Evolutionary conservation across 352 stramenopile species (phyloP).

Genomic region (Pythium vanterpoolii): DNA sequence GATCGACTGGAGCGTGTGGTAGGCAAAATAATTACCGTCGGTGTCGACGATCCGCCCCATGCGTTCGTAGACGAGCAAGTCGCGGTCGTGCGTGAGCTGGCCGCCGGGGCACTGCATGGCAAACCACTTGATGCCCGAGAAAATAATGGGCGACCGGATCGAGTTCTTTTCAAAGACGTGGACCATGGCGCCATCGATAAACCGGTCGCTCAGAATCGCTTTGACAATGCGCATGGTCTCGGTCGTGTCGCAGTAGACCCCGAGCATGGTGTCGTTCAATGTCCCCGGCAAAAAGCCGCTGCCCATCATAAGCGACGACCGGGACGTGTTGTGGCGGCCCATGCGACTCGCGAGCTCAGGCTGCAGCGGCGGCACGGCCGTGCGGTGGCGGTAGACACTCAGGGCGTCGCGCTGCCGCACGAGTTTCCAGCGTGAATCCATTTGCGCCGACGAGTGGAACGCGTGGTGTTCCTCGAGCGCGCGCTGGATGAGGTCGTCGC

Average conservation of each 20-base stretch:
- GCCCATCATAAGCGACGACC: constrained; percentile 44
- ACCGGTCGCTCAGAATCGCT: constrained; percentile 43
- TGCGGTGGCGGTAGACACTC: constrained; percentile 48
- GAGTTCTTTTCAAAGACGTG: constrained; percentile 55
- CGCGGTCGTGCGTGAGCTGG: constrained; percentile 51
- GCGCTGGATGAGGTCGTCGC: constrained; percentile 58
- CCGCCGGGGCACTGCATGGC: constrained; percentile 42
- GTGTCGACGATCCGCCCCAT: constrained; percentile 61
- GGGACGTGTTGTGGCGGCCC: constrained; percentile 12
- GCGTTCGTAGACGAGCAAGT: constrained; percentile 52
- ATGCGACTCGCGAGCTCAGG: background rate
- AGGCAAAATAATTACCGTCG: constrained; percentile 52
- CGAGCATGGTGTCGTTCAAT: constrained; percentile 50
- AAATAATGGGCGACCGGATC: constrained; percentile 43
- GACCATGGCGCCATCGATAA: constrained; percentile 51
- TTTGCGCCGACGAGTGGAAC: constrained; percentile 39
- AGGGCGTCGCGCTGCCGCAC: constrained; percentile 52
- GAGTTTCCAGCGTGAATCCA: constrained; percentile 48
- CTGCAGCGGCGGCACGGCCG: constrained; percentile 13
- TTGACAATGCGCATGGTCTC: constrained; percentile 47
- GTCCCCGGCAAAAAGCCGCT: constrained; percentile 55
- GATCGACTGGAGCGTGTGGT: constrained; percentile 58
- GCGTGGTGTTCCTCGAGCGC: constrained; percentile 48
- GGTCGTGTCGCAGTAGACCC: constrained; percentile 47
- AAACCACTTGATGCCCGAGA: constrained; percentile 65